These are phyloP conservation scores for Lathyrus tuberosus DNA, from an alignment of 306 rosid genomes.

Conservation along the genomic window DNA sequence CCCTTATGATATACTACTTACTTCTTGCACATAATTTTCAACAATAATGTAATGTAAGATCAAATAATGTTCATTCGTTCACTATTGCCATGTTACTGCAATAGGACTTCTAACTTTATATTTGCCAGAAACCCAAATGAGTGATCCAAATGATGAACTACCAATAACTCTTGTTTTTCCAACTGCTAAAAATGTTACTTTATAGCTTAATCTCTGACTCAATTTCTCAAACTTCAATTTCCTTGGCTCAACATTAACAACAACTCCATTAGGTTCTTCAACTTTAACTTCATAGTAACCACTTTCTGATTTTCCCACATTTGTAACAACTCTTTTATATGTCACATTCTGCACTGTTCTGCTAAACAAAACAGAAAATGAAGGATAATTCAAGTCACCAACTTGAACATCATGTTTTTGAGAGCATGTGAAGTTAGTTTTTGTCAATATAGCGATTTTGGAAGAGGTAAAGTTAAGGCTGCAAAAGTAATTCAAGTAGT, in stretches of 20 bases:
- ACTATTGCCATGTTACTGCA: conserved; percentile 62
- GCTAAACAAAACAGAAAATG: conserved; percentile 54
- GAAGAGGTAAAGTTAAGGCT: conserved; percentile 61
- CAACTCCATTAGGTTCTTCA: conserved; percentile 54
- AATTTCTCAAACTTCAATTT: conserved; percentile 46
- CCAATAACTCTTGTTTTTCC: conserved; percentile 33
- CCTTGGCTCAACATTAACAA: conserved; percentile 51
- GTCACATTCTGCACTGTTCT: conserved; percentile 40
- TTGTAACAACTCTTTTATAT: conserved; percentile 61
- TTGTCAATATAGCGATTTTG: conserved; percentile 57
- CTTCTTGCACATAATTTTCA: conserved; percentile 13
- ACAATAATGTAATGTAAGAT: conserved; percentile 11
- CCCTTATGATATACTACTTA: conserved; percentile 3
- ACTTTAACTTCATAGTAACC: conserved; percentile 52
- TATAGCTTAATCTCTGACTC: conserved; percentile 61
- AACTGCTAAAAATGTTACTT: conserved; percentile 48
- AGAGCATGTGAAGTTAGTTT: conserved; percentile 49
- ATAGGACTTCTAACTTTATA: conserved; percentile 69
- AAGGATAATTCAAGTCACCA: conserved; percentile 77
- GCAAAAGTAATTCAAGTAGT: conserved; percentile 60
- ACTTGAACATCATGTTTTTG: conserved; percentile 27
- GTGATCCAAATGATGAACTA: conserved; percentile 57
- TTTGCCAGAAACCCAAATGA: conserved; percentile 52
- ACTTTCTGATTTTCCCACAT: conserved; percentile 57
- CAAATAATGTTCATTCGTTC: neutral